Conservation (phyloP, 1,139 yeast genomes). For the Wickerhamiella pararugosa region DNA sequence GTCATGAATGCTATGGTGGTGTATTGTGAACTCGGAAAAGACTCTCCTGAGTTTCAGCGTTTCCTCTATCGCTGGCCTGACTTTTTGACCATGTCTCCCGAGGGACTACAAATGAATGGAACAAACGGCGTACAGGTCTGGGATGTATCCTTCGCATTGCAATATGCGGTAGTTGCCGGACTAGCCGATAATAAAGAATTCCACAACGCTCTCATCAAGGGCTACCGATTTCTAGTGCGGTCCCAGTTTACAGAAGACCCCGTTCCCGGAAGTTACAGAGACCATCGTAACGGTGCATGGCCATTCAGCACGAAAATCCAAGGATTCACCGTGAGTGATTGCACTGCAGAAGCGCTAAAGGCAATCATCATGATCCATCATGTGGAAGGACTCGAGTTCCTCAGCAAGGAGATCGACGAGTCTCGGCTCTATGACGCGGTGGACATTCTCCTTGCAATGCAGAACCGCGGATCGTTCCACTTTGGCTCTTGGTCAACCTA, state of each 20-base stretch:
- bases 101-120: conserved; percentile 90
- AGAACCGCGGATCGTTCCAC: conserved; percentile 66
- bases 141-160: conserved; percentile 89
- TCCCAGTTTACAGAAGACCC: conserved; percentile 80
- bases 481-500: conserved; percentile 90
- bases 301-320: conserved; percentile 92
- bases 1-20: conserved; percentile 71
- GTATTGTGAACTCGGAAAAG: conserved; percentile 49
- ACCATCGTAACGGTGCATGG: conserved; percentile 84
- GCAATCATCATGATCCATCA: conserved; percentile 86
- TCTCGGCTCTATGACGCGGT: conserved; percentile 50
- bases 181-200: conserved; percentile 57
- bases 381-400: conserved; percentile 37
- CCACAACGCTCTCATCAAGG: conserved; percentile 43
- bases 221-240: conserved; percentile 57
- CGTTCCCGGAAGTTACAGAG: conserved; percentile 66
- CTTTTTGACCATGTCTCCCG: conserved; percentile 68
- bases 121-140: conserved; percentile 97
- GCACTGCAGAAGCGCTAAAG: conserved; percentile 91
- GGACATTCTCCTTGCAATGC: conserved; percentile 53
- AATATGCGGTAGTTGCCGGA: conserved; percentile 69
- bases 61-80: conserved; percentile 56
- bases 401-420: conserved; percentile 37
- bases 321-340: conserved; percentile 93
- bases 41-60: conserved; percentile 44